A percentile compares a stretch with the other conserved stretches of the same genome.
phyloP scores from a whole-genome alignment of 768 basidiomycete genomes.

The Lyophyllum semitale region DNA sequence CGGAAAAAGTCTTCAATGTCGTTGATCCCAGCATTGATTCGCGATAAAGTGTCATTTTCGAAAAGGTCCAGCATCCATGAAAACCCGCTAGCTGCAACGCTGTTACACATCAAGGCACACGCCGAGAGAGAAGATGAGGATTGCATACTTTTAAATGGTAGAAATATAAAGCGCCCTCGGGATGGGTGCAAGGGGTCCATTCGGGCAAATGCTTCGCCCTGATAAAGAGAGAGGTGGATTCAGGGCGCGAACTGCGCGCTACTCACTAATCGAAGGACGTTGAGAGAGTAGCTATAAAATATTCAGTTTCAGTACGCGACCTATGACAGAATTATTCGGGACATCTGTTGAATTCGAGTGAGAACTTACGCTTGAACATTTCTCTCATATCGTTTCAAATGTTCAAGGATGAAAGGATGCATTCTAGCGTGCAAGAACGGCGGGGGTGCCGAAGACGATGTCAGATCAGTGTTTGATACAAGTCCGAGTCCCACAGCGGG shows the following conservation, averaged over 20 bases:
- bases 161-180: slow-evolving; percentile 66
- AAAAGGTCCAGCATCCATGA: slow-evolving; percentile 58
- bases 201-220: slow-evolving; percentile 24
- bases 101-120: background rate
- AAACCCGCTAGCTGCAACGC: slow-evolving; percentile 52
- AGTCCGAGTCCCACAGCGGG: no score
- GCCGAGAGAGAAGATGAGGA: background rate
- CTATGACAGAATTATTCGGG: no score
- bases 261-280: slow-evolving; percentile 11
- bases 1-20: slow-evolving; percentile 29
- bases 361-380: slow-evolving; percentile 22
- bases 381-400: slow-evolving; percentile 18
- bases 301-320: no score
- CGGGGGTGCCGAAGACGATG: no score
- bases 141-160: slow-evolving; percentile 46
- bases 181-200: slow-evolving; percentile 54
- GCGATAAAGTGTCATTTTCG: slow-evolving; percentile 29
- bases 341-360: slow-evolving; percentile 14
- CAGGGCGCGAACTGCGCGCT: background rate
- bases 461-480: no score
- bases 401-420: slow-evolving; percentile 22
- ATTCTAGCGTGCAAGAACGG: slow-evolving; percentile 12
- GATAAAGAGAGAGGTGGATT: background rate
- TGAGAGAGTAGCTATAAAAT: slow-evolving; percentile 13
- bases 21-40: slow-evolving; percentile 37